Percentiles rank a stretch among this genome's conserved stretches.
Conservation (phyloP, 306 rosid genomes). For the Acacia acuminata region DNA sequence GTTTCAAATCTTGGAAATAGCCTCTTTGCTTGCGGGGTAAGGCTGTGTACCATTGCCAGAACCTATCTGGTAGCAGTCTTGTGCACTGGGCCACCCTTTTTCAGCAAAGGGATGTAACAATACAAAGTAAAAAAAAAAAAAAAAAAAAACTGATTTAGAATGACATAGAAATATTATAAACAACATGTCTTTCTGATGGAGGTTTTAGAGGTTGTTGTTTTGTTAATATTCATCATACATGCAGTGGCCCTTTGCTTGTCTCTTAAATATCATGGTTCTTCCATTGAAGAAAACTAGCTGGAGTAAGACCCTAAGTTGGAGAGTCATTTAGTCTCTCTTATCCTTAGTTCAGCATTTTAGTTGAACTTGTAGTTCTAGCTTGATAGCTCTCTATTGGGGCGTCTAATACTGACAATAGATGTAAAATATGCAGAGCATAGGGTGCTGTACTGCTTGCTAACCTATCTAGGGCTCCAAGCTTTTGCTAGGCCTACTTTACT, state of each 20-base stretch:
- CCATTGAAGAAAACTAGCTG: not conserved
- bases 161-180: not conserved
- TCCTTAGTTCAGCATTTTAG: not conserved
- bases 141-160: not conserved
- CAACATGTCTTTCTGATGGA: not conserved
- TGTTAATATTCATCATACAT: not conserved
- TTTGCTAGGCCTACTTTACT: not conserved
- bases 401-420: not conserved
- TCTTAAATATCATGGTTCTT: conserved; percentile 7
- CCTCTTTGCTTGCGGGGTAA: too few species aligned
- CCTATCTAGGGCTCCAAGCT: not conserved
- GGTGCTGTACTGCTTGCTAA: not conserved
- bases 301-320: not conserved
- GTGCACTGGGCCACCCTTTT: too few species aligned
- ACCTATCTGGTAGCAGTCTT: too few species aligned
- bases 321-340: not conserved
- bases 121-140: not conserved
- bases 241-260: conserved; percentile 8
- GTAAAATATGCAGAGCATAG: not conserved
- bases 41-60: too few species aligned
- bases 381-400: not conserved
- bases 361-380: not conserved
- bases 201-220: not conserved
- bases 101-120: not conserved
- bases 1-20: too few species aligned